Evolutionary conservation across 495 filamentous ascomycete species (phyloP).

Genomic region (Aspergillus kassunensis): DNA sequence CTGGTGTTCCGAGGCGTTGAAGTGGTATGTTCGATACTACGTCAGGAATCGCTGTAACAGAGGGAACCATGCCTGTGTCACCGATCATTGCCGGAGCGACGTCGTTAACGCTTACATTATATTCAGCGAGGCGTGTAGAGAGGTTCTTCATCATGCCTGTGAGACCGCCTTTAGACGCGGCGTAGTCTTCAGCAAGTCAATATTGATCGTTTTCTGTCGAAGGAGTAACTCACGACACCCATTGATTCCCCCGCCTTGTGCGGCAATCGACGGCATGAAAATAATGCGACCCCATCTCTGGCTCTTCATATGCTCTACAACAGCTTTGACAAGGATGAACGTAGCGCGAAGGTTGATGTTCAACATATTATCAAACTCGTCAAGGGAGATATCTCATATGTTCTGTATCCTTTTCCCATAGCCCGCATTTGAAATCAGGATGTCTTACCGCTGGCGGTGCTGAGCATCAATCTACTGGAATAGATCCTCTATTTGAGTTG

Average conservation of each 20-base stretch:
- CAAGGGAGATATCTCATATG: slow-evolving; percentile 50
- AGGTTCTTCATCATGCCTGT: slow-evolving; percentile 65
- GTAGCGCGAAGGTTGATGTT: slow-evolving; percentile 63
- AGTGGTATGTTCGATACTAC: slow-evolving; percentile 56
- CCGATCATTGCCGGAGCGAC: slow-evolving; percentile 76
- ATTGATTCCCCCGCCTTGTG: slow-evolving; percentile 62
- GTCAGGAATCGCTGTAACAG: slow-evolving; percentile 48
- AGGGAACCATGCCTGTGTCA: slow-evolving; percentile 62
- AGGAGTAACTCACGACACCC: slow-evolving; percentile 48
- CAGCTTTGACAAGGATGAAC: slow-evolving; percentile 62
- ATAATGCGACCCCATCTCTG: slow-evolving; percentile 64
- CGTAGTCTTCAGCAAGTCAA: slow-evolving; percentile 47
- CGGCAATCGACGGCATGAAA: slow-evolving; percentile 65
- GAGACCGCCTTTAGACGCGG: slow-evolving; percentile 61
- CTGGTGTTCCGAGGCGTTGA: slow-evolving; percentile 56
- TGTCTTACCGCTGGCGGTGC: slow-evolving; percentile 56
- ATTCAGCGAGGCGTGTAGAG: slow-evolving; percentile 53
- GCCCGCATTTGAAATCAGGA: slow-evolving; percentile 59
- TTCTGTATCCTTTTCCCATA: slow-evolving; percentile 47
- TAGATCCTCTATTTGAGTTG: slow-evolving; percentile 47
- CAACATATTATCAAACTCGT: slow-evolving; percentile 65
- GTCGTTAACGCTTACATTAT: slow-evolving; percentile 70
- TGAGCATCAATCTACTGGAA: slow-evolving; percentile 47
- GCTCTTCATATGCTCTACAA: slow-evolving; percentile 59
- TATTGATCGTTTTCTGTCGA: neutral